Base-by-base conservation (phyloP, 208 protist species). In the Leishmania lainsoni region DNA sequence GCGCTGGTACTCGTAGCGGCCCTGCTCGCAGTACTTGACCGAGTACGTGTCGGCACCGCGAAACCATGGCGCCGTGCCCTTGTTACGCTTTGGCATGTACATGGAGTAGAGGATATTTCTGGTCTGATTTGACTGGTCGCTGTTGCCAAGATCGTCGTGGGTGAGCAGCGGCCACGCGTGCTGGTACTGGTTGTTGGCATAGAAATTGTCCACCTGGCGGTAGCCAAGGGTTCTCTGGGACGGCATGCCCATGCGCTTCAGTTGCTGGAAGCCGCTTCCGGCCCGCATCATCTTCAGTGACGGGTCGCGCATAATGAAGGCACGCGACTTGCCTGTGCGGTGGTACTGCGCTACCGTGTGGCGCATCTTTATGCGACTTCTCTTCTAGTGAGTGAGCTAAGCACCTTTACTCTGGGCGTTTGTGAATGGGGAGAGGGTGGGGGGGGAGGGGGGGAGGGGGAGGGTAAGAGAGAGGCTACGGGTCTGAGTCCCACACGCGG, bases 31-130 rank as follows among this genome's bases (percentile, higher is more conserved):
- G 88, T 98, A 98, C 88, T 96, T 96, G 49, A 97, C 92, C 70
- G 92, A 96, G 83, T 98, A 98, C 51, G 95, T 98, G 86, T 98
- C 95, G 10, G 95, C 95, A 35, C 95, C 95, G 39, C 95, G 93
- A 85, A 96, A 98, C 95, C 95, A 98, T 80, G 95, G 95, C 35
- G 95, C 92, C 8, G 92, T 95, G 48, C 95, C 95, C 75, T 98
- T 98, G 87, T 96, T 96, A 45, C 92, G 90, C 84, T 96, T 96
- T 76, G 95, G 95, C 93, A 98, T 96, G 84, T 97, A 97, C 92
- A 96, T 96, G 68, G 92, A 96, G 86, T 96, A 96, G 75, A 96
- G 61, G 32, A 96, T 95, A 78, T 96, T 96, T 56, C 93, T 92
- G 51, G 95, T 98, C 63, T 96, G 91, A 73, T 95, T 95, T 45